Conservation (phyloP, 768 basidiomycete genomes). For the Inosperma sp. region DNA sequence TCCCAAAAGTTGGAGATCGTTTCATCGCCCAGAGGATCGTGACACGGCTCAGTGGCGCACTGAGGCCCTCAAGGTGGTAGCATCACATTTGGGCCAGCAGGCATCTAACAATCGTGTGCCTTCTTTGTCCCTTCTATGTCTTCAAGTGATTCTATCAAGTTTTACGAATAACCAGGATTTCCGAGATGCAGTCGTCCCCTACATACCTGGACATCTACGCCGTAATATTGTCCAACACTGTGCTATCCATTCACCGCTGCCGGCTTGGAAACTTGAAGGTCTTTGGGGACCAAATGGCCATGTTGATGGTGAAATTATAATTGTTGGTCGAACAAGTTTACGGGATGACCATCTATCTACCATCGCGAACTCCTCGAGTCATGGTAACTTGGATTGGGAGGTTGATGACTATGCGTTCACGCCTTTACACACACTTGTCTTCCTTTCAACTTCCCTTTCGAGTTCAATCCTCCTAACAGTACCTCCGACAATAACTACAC, state of each 20-base stretch:
- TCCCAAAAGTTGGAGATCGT: slow-evolving; percentile 55
- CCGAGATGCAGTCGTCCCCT: slow-evolving; percentile 40
- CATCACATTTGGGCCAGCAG: slow-evolving; percentile 28
- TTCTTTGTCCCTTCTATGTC: slow-evolving; percentile 52
- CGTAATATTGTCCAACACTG: slow-evolving; percentile 54
- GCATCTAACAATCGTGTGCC: slow-evolving; percentile 34
- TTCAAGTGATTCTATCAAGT: slow-evolving; percentile 41
- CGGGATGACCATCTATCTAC: slow-evolving; percentile 41
- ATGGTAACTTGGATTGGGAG: slow-evolving; percentile 40
- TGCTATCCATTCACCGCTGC: slow-evolving; percentile 54
- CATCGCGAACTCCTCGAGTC: slow-evolving; percentile 1
- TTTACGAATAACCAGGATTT: slow-evolving; percentile 42
- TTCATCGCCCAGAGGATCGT: slow-evolving; percentile 24
- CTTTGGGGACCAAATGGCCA: slow-evolving; percentile 49
- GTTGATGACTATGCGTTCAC: slow-evolving; percentile 31
- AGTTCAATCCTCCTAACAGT: slow-evolving; percentile 44
- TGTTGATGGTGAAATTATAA: slow-evolving; percentile 57
- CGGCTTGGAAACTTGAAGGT: slow-evolving; percentile 43
- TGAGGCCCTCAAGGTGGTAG: slow-evolving; percentile 51
- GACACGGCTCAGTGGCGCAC: slow-evolving; percentile 45
- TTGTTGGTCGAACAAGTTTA: slow-evolving; percentile 54
- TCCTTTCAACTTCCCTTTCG: slow-evolving; percentile 47
- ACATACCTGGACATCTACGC: slow-evolving; percentile 55
- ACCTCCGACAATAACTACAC: slow-evolving; percentile 60
- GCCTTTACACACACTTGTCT: slow-evolving; percentile 43